A percentile compares a stretch with the other conserved stretches of the same genome.
phyloP scores from a whole-genome alignment of 2,329 filamentous ascomycete genomes.

The Chrysoporthe deuterocubensis region DNA sequence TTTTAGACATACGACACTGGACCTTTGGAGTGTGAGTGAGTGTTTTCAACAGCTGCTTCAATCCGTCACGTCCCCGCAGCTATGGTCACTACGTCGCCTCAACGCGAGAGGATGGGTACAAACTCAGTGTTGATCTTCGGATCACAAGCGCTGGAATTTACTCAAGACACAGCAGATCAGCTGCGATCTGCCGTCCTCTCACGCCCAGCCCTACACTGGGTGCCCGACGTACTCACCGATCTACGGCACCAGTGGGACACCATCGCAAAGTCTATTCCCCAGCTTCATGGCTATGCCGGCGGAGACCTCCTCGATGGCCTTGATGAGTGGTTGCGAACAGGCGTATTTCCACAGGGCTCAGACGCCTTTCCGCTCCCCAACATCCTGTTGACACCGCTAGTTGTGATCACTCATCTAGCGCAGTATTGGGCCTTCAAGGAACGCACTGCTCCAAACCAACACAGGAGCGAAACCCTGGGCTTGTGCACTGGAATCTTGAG shows the following conservation, averaged over 20 bases:
- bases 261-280: neutral
- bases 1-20: neutral
- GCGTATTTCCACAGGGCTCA: neutral
- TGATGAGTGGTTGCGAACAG: neutral
- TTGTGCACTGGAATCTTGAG: conserved; percentile 47
- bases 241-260: neutral
- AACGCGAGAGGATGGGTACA: conserved; percentile 6
- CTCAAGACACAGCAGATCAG: neutral
- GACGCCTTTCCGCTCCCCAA: neutral
- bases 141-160: neutral
- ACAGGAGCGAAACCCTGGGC: conserved; percentile 32
- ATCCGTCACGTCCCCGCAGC: neutral
- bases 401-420: conserved; percentile 3
- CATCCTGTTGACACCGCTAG: conserved; percentile 8
- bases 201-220: neutral
- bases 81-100: conserved; percentile 2
- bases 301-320: neutral
- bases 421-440: conserved; percentile 4
- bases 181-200: neutral
- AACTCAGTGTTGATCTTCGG: conserved; percentile 2
- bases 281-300: neutral
- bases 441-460: neutral
- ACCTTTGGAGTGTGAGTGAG: no score
- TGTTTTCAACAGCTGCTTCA: neutral
- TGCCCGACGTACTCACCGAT: neutral